Conservation (phyloP, 2,329 filamentous ascomycete species). For the Keithomyces neogunnii region DNA sequence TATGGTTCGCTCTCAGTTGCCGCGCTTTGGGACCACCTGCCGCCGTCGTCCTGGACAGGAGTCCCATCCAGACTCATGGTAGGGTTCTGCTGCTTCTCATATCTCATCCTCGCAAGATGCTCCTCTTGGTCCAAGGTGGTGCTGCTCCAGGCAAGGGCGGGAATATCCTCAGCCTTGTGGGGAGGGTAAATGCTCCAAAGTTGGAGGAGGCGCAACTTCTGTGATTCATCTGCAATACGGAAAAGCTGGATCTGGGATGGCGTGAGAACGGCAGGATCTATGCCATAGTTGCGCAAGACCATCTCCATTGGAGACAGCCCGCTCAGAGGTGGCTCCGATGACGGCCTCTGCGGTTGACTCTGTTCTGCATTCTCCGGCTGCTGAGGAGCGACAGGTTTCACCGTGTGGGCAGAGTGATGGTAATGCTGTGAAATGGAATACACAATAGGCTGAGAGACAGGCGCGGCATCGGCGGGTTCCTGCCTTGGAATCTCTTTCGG, state of each 20-base stretch:
- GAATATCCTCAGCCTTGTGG: slow-evolving; percentile 44
- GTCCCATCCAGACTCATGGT: slow-evolving; percentile 48
- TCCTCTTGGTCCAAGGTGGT: slow-evolving; percentile 50
- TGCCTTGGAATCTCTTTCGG: slow-evolving; percentile 21
- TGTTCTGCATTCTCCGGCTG: slow-evolving; percentile 17
- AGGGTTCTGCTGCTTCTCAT: slow-evolving; percentile 36
- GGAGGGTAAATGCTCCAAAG: slow-evolving; percentile 80
- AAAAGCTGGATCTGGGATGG: slow-evolving; percentile 73
- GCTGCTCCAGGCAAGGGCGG: slow-evolving; percentile 42
- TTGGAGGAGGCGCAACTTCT: slow-evolving; percentile 68
- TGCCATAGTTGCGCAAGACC: slow-evolving; percentile 55
- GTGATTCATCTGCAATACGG: slow-evolving; percentile 61
- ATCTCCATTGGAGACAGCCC: slow-evolving; percentile 44
- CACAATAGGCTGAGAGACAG: slow-evolving; percentile 38
- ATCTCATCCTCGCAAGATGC: slow-evolving; percentile 51
- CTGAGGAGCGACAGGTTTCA: slow-evolving; percentile 23
- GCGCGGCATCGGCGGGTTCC: slow-evolving; percentile 15
- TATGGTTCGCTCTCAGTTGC: slow-evolving; percentile 63
- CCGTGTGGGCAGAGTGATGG: slow-evolving; percentile 63
- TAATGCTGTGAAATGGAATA: slow-evolving; percentile 80
- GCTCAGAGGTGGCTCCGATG: slow-evolving; percentile 41
- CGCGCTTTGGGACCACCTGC: slow-evolving; percentile 37
- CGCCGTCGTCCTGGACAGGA: slow-evolving; percentile 41
- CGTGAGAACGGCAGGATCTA: slow-evolving; percentile 62
- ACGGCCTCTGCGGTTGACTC: slow-evolving; percentile 33